Base-by-base conservation (phyloP, 1,139 yeast genomes). In the Lizanozyma gosingica region DNA sequence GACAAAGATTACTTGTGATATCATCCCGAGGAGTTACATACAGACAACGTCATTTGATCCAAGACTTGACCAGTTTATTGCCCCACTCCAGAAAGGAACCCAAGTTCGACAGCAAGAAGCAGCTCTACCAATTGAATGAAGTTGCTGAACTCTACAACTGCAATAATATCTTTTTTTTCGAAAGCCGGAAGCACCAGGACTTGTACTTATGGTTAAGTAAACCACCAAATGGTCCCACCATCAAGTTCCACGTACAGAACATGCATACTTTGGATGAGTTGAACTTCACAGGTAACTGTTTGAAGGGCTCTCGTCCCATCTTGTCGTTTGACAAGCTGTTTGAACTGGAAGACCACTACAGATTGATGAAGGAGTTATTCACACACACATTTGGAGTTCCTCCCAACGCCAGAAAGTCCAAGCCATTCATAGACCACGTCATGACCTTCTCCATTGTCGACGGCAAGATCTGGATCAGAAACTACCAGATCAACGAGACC, bases 41-140 rank as follows among this genome's bases (percentile, higher is more conserved):
- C 62, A 81, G 98, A 67, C 98, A 92, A 59, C 90, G 99, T 57
- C 97, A 94, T 64, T 68, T 94, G 55, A 86, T 92, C 50, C 76
- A 78, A 51, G 98, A 94, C 63, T 67, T 92, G 49, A 70, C 80
- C 47, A 67, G 79, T 36, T 70, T 94, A 60, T 65, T 94, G 60
- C 98, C 99, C 46, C 98, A 92, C 59, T 85, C 95, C 36, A 81
- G 97, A 62, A 92, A 90, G 60, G 98, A 92, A 64, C 95, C 97
- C 45, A 92, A 94, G 63, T 76, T 92, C 55, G 98, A 94, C 62
- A 82, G 90, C 47, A 94, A 92, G 65, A 86, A 90, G 62, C 86
- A 87, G 61, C 73, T 92, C 49, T 77, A 78, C 57, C 94, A 87
- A 61, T 73, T 92, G 49, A 92, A 92, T 56, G 98, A 92, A 65